Evolutionary conservation across 202 grass and related monocot genomes (phyloP), one percentile per base, ranked within the genome.

Genomic region (Panicum virgatum): DNA sequence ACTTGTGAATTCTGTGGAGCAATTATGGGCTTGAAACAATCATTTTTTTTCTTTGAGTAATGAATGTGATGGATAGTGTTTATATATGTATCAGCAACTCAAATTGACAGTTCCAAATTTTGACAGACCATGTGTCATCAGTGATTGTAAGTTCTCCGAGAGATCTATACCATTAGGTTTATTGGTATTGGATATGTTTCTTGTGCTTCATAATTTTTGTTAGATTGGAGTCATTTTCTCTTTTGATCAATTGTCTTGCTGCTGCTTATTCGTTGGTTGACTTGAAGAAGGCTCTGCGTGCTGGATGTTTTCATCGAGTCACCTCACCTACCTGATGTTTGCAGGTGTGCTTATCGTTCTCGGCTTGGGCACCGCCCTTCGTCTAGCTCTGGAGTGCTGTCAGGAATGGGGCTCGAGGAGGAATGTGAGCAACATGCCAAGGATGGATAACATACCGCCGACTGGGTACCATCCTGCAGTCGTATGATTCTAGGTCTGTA

Each of bases 321-420:
- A 23, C 51, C 75, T 56, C 39, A 46, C 34, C 20, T 54, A 10
- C n/a, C 18, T 57, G 13, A 78, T 81, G 36, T 38, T 70, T 77
- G 46, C 87, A 99, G 96, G 96, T 66, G 83, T 99, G 79, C 92
- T 99, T 77, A 92, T 99, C 10, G 91, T 99, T 78, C 88, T 99
- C 3, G 96, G 96, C 12, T 80, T 96, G 66, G 96, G 93, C 75
- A 96, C 96, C 13, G 96, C 96, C 50, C 82, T 99, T 78, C 89
- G 93, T 67, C 87, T 99, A 42, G 89, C 83, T 12, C 78, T 96
- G 2, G 96, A 96, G 78, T 99, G 96, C 87, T 99, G 96, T 53
- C 93, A 92, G 45, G 93, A 99, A 51, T 89, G 88, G 72, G 87
- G 87, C 69, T 86, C 91, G 1, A 80, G 83, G 72, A 96, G 92